Base-by-base conservation (phyloP, 2,329 filamentous ascomycete species). In the Tolypocladium ovalisporum region DNA sequence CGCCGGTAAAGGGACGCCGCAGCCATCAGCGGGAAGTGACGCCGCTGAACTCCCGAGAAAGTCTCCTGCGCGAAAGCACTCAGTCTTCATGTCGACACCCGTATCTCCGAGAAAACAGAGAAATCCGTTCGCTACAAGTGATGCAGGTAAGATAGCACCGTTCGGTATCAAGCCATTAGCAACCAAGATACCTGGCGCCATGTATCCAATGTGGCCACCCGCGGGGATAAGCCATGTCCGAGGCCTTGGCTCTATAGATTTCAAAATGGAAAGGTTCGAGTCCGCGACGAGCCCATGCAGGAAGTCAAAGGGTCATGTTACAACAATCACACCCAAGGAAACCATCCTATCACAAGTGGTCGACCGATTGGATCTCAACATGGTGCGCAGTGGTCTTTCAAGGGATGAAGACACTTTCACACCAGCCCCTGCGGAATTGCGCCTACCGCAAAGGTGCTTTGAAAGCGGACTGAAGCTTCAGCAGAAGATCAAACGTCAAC, bases 141-240 rank as follows among this genome's bases (percentile, higher is more conserved):
- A 70, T 24, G 58, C 57, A 15, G 54, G 56, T 9, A 57, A 51
- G 17, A 44, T 72, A 19, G 72, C 76, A 0, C 71, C 73, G 15
- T 78, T 80, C 59, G 77, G 79, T 3, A 64, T 69, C 32, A 78
- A 71, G 56, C 73, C 75, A 5, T 64, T 69, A 3, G 75, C 73
- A 0, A 65, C 83, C 5, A 89, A 83, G 64, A 76, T 87, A n/a
- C 83, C 85, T 0, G 88, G 87, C 2, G 78, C 85, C 10, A 74
- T 76, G 60, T 78, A 88, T 56, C 81, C 89, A 4, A 76, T 83
- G n/a, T 94, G 89, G 86, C 89, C 89, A 40, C 79, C 82, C 54
- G 77, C 79, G 61, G 86, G 77, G 8, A 83, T 83, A 67, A 72
- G 78, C 1, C 88, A 90, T 68, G 72, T 91, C 47, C 80, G 85